Conservation (phyloP, 257 asterid species). For the Solanum clarkiae region DNA sequence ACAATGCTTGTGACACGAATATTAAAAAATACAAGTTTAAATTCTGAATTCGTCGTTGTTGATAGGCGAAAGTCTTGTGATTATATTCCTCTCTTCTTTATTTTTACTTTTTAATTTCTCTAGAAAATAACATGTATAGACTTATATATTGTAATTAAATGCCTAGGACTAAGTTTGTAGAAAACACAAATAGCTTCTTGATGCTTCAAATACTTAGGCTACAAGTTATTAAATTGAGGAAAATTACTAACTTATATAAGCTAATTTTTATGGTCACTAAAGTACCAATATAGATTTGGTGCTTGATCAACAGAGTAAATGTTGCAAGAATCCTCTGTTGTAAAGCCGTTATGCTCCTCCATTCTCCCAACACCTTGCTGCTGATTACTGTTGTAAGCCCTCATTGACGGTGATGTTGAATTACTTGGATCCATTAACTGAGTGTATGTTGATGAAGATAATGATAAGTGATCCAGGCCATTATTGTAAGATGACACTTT, state of each 20-base stretch:
- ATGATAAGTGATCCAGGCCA: constrained; percentile 4
- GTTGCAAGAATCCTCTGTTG: constrained; percentile 17
- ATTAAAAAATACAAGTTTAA: neutral
- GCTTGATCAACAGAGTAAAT: constrained; percentile 22
- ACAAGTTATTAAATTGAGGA: neutral
- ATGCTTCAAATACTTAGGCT: neutral
- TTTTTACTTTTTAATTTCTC: neutral
- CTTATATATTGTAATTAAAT: neutral
- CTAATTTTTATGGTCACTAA: constrained; percentile 13
- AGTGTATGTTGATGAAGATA: constrained; percentile 9
- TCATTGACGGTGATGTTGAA: neutral
- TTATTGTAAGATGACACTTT: neutral
- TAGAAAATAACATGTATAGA: neutral
- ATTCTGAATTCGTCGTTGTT: too few relatives aligned
- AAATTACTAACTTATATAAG: neutral
- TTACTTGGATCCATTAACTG: constrained; percentile 9
- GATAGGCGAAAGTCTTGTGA: neutral
- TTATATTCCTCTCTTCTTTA: neutral
- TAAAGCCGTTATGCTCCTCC: constrained; percentile 10
- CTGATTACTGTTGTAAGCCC: neutral
- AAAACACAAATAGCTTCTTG: neutral
- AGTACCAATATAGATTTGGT: constrained; percentile 16
- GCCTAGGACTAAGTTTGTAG: neutral
- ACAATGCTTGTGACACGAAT: too few relatives aligned
- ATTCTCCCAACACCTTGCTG: constrained; percentile 9